Conservation (phyloP, 768 basidiomycete species). For the Psilocybe tampanensis region DNA sequence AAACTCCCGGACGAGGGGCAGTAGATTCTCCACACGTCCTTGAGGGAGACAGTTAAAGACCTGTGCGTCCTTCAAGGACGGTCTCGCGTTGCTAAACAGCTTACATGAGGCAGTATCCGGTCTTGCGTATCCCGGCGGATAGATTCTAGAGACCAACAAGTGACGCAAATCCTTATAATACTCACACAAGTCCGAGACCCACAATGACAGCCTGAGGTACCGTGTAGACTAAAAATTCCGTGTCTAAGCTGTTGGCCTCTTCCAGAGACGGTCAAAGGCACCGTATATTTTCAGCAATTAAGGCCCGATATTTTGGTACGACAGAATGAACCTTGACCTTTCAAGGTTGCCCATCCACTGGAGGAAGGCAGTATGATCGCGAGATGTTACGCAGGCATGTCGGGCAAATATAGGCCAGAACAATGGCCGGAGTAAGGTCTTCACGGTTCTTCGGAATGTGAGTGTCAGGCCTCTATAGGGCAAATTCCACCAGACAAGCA, state of each 20-base stretch:
- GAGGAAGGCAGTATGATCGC: background rate
- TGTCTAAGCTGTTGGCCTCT: slow-evolving; percentile 3
- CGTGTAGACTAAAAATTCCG: slow-evolving; percentile 9
- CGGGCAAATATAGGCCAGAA: background rate
- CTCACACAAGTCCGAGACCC: slow-evolving; percentile 13
- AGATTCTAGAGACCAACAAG: background rate
- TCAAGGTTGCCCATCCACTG: no score
- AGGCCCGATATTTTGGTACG: background rate
- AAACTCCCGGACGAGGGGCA: slow-evolving; percentile 12
- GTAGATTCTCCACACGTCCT: slow-evolving; percentile 2
- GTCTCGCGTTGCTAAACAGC: slow-evolving; percentile 2
- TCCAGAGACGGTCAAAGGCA: slow-evolving; percentile 6
- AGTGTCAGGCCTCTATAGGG: background rate
- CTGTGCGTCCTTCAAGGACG: slow-evolving; percentile 5
- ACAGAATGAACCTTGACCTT: background rate
- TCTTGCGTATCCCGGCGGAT: background rate
- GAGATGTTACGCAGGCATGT: background rate
- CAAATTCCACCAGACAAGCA: background rate
- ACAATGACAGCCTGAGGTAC: slow-evolving; percentile 14
- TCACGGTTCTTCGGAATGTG: background rate
- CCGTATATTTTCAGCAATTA: background rate
- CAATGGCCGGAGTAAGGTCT: background rate
- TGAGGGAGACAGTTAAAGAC: slow-evolving; percentile 5
- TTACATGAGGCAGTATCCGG: background rate
- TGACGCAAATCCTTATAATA: background rate